Evolutionary conservation across 805 yeast species (phyloP).

Genomic region (Candida ascalaphidarum): DNA sequence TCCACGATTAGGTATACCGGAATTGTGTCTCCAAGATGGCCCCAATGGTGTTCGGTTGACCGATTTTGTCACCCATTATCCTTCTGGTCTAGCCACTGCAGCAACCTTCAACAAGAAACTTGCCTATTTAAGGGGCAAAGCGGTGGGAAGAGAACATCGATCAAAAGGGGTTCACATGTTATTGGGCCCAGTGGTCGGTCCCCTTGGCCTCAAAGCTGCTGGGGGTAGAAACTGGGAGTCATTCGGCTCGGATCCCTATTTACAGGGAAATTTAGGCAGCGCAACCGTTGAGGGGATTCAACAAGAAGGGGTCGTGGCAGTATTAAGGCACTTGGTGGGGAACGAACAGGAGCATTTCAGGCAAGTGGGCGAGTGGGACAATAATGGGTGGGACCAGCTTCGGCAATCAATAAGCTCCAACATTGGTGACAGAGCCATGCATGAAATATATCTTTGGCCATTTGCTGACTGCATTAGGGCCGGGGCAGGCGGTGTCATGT

Average conservation of each 20-base stretch:
- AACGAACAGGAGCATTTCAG: conserved; percentile 58
- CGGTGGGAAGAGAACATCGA: conserved; percentile 47
- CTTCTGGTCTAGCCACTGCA: conserved; percentile 52
- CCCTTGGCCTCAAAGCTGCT: conserved; percentile 52
- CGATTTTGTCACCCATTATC: conserved; percentile 48
- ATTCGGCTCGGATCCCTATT: conserved; percentile 54
- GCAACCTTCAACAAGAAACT: conserved; percentile 48
- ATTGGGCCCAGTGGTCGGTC: conserved; percentile 52
- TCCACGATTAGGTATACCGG: conserved; percentile 45
- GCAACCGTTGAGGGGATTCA: conserved; percentile 49
- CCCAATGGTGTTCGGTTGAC: conserved; percentile 53
- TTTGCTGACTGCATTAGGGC: conserved; percentile 55
- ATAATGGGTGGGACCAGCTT: conserved; percentile 35
- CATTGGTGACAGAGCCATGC: conserved; percentile 54
- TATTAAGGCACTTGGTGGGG: conserved; percentile 49
- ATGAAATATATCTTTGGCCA: conserved; percentile 58
- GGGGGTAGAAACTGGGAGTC: conserved; percentile 65
- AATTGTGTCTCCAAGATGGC: conserved; percentile 54
- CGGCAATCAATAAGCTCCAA: conserved; percentile 40
- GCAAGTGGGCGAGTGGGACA: conserved; percentile 42
- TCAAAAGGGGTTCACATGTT: conserved; percentile 47
- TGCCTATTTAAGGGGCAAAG: conserved; percentile 44
- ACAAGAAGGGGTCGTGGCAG: conserved; percentile 48
- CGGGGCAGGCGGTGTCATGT: conserved; percentile 56
- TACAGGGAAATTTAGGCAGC: conserved; percentile 48